Base-by-base conservation (phyloP, 805 yeast species). In the Barnettozyma vustinii region DNA sequence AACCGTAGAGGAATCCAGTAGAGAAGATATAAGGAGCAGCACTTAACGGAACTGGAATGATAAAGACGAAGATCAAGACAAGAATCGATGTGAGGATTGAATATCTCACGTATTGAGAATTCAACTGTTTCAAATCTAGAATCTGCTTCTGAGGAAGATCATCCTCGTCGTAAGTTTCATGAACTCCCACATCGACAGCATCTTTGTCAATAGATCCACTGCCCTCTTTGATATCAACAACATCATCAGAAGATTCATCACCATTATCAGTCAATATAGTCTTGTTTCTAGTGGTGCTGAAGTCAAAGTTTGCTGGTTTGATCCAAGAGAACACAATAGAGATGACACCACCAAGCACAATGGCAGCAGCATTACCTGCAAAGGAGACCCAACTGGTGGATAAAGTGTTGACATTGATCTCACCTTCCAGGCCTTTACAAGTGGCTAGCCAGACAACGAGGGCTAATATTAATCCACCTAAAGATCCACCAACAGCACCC, bases 231-330 rank as follows among this genome's bases (percentile, higher is more conserved):
- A 45, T 13, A 19, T 48, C 37, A 27, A 33, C 12, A 25, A 18
- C 10, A 8, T 43, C 42, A 46, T 57, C 54, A 10, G 46, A 19
- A 37, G 23, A 16, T 8, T 32, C 30, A n/a, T 33, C 36, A 21
- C 25, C 45, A 41, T 48, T 45, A 9, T 53, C 56, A 10, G 50
- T 42, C 40, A 64, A 53, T 43, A 65, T 60, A 3, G 71, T 67
- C 51, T 62, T 62, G 51, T 67, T 68, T 57, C 73, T 62, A 5
- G 71, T 67, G 16, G 40, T 53, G 20, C 60, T 56, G 49, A 58
- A 68, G 52, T 72, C 73, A 54, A 70, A 72, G 46, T 69, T 61
- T 12, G 67, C 72, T n/a, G 76, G 76, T 54, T 62, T 61, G 36
- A 70, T 59, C 43, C 63, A 50, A 4, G 74, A 64, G 15, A 59